Base-by-base conservation (phyloP, 768 basidiomycete species). In the Fomitopsis pulvina region DNA sequence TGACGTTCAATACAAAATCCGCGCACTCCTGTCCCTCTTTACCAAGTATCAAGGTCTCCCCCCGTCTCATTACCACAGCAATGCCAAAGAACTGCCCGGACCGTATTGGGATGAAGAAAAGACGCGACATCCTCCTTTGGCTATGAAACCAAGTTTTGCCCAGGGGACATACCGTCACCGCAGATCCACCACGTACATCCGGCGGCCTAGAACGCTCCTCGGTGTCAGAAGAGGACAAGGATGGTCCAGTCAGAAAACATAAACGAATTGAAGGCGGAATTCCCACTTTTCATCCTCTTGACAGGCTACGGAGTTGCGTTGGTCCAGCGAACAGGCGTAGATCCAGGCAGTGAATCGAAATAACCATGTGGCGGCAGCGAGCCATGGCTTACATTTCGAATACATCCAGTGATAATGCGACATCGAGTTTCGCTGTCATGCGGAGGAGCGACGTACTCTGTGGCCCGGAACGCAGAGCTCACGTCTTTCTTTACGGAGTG, bases 51-150 rank as follows among this genome's bases (percentile, higher is more conserved):
- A n/a, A n/a, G n/a, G n/a, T n/a, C n/a, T n/a, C n/a, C n/a, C n/a
- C n/a, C n/a, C n/a, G n/a, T n/a, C n/a, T n/a, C n/a, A n/a, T n/a
- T n/a, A n/a, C n/a, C n/a, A n/a, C n/a, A n/a, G n/a, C n/a, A n/a
- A n/a, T n/a, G n/a, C 63, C 30, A 56, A 55, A 28, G 57, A 66
- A 38, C 55, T 68, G 12, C 66, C 66, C 14, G 66, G 66, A 1
- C 49, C 66, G 18, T 68, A 68, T 50, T 68, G 63, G 59, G 66
- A 68, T 45, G 60, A 58, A 39, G 54, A 52, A 1, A 57, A 56
- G 37, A 51, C 60, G 24, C 59, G 64, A 10, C 66, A 68, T 40
- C 66, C 64, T 37, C 64, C 65, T 12, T 24, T 62, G 9, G 39
- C 62, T 1, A 60, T 62, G 1, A 53, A 47, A 47, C 57, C 53